These are phyloP conservation scores for Teunomyces pallodes DNA, from an alignment of 805 yeast genomes.

Conservation along the genomic window DNA sequence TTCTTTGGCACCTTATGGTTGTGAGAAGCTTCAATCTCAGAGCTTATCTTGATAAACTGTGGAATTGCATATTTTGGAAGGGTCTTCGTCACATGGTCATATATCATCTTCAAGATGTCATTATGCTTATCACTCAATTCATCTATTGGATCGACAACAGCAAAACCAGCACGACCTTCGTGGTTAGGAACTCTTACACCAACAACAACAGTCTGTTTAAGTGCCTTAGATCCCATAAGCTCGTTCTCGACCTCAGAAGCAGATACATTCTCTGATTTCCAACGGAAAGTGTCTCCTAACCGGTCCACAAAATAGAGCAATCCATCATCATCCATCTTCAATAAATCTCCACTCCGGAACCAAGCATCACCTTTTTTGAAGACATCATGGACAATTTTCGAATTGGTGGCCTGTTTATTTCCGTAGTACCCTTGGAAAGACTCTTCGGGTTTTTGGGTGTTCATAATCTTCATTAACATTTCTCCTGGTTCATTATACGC, in stretches of 20 bases:
- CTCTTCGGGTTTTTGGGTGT: constrained; percentile 60
- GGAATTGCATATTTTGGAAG: constrained; percentile 89
- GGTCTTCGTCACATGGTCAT: constrained; percentile 29
- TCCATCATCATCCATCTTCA: constrained; percentile 65
- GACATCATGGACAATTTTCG: constrained; percentile 71
- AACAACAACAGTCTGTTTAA: constrained; percentile 78
- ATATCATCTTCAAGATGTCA: constrained; percentile 28
- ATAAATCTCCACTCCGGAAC: constrained; percentile 84
- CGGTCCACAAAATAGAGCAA: constrained; percentile 84
- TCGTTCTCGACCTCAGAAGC: constrained; percentile 91
- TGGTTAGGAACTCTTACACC: constrained; percentile 82
- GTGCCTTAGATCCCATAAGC: constrained; percentile 45
- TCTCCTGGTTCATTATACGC: constrained; percentile 76
- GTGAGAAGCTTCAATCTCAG: constrained; percentile 60
- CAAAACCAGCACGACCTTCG: constrained; percentile 95
- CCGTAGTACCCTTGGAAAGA: constrained; percentile 90
- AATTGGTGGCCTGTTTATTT: constrained; percentile 72
- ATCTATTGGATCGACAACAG: constrained; percentile 59
- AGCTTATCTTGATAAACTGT: constrained; percentile 68
- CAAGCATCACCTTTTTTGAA: constrained; percentile 87
- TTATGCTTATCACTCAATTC: constrained; percentile 34
- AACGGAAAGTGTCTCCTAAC: constrained; percentile 91
- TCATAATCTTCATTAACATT: constrained; percentile 70
- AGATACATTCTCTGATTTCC: constrained; percentile 95
- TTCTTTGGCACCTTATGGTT: constrained; percentile 81